phyloP scores from a whole-genome alignment of 2,329 filamentous ascomycete species.

The Talaromyces sp. region DNA sequence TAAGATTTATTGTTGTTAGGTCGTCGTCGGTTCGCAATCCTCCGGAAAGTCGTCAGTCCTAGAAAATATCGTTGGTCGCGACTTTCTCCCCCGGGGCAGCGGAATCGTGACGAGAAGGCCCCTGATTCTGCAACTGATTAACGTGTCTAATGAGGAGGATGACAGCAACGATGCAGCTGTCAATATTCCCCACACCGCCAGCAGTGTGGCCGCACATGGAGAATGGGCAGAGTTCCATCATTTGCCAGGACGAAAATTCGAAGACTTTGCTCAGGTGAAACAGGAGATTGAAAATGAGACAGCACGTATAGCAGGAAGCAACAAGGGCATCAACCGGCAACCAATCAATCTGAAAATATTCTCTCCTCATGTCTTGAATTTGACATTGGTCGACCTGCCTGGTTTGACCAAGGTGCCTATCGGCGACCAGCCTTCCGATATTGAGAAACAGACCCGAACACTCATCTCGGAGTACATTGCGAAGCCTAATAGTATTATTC shows the following conservation, averaged over 20 bases:
- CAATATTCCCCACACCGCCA: conserved; percentile 70
- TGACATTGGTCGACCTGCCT: conserved; percentile 93
- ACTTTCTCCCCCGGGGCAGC: conserved; percentile 93
- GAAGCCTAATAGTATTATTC: conserved; percentile 96
- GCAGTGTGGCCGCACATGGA: conserved; percentile 63
- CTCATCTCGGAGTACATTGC: conserved; percentile 98
- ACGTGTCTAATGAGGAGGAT: conserved; percentile 70
- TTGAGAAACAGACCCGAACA: conserved; percentile 96
- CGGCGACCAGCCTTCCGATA: conserved; percentile 93
- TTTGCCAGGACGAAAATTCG: conserved; percentile 81
- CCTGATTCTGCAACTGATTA: conserved; percentile 96
- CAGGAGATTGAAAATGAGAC: conserved; percentile 97
- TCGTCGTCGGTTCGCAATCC: conserved; percentile 96
- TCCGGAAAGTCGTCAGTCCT: conserved; percentile 98
- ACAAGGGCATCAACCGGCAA: conserved; percentile 96
- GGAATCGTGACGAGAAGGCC: conserved; percentile 94
- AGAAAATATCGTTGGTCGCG: conserved; percentile 96
- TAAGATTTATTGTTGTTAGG: conserved; percentile 51
- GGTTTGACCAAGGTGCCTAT: conserved; percentile 98
- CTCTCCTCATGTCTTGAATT: conserved; percentile 90
- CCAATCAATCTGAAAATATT: conserved; percentile 99
- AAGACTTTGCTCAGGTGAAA: conserved; percentile 89
- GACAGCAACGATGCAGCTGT: conserved; percentile 65
- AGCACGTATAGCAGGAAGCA: conserved; percentile 86
- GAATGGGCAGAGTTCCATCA: conserved; percentile 97